These are phyloP conservation scores for Kodamaea hsintzibuensis DNA, from an alignment of 805 yeast genomes.

Conservation along the genomic window DNA sequence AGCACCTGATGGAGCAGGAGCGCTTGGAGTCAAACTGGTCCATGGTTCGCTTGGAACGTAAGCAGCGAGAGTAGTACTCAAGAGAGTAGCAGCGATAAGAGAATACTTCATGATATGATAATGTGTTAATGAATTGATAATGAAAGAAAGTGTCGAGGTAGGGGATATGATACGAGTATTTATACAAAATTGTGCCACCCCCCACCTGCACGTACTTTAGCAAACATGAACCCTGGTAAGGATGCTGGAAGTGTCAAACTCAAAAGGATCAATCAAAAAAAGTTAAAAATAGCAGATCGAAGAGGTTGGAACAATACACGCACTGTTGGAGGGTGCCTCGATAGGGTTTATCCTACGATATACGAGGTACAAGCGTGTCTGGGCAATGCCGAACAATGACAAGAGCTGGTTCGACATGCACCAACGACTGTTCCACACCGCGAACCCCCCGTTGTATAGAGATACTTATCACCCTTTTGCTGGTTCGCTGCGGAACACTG, in stretches of 20 bases:
- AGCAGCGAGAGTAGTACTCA: conserved; percentile 21
- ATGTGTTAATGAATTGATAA: conserved; percentile 4
- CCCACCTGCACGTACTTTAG: neutral
- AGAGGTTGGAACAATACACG: neutral
- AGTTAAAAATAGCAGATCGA: conserved; percentile 1
- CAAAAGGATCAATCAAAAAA: neutral
- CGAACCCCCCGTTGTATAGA: neutral
- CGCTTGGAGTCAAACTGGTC: conserved; percentile 34
- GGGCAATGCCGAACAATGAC: neutral
- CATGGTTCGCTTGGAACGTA: conserved; percentile 27
- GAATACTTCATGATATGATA: conserved; percentile 22
- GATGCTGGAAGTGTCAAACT: neutral
- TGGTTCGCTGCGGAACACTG: neutral
- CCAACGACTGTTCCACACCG: neutral
- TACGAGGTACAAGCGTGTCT: neutral
- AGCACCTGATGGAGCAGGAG: conserved; percentile 27
- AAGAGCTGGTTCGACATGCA: neutral
- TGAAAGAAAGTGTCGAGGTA: neutral
- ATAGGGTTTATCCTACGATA: neutral
- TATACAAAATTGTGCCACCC: neutral
- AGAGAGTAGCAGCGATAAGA: conserved; percentile 16
- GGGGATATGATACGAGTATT: neutral
- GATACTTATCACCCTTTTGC: neutral
- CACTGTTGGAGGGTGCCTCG: neutral
- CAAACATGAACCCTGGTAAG: neutral